These are phyloP conservation scores for Tephrocybe sp. DNA, from an alignment of 768 basidiomycete genomes.

Conservation along the genomic window DNA sequence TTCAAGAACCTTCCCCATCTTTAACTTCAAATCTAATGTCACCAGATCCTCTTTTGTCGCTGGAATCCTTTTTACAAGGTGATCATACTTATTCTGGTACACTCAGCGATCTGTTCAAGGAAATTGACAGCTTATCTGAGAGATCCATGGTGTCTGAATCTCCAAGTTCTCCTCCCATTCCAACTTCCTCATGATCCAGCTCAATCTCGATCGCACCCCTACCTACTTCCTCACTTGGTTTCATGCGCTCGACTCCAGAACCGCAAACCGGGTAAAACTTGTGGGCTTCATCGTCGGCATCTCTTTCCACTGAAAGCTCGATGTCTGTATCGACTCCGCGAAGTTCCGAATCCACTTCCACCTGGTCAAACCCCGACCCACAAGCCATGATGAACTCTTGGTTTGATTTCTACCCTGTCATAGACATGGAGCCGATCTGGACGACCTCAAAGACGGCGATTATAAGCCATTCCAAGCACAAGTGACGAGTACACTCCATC, in stretches of 20 bases:
- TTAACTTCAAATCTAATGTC: background rate
- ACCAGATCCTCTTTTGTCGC: background rate
- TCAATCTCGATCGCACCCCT: no score
- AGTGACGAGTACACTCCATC: background rate
- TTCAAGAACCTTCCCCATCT: background rate
- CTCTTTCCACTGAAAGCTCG: slow-evolving; percentile 2
- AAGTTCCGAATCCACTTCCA: slow-evolving; percentile 1
- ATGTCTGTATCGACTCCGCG: slow-evolving; percentile 1
- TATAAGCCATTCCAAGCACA: no score
- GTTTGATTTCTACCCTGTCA: slow-evolving; percentile 3
- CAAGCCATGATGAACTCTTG: background rate
- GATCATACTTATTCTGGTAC: slow-evolving; percentile 5
- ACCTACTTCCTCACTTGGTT: no score
- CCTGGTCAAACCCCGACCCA: background rate
- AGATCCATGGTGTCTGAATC: background rate
- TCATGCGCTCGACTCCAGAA: no score
- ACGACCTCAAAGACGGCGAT: slow-evolving; percentile 7
- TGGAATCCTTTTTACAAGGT: slow-evolving; percentile 7
- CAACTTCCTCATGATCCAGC: background rate
- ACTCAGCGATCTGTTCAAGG: slow-evolving; percentile 8
- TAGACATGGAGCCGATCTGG: slow-evolving; percentile 4
- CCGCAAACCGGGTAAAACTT: no score
- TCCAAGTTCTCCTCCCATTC: slow-evolving; percentile 8
- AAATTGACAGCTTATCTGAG: background rate
- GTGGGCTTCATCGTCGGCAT: background rate